Percentiles rank a stretch among this genome's conserved stretches.
Conservation (phyloP, 169 alveolate species). For the Pseudocohnilembus persalinus region DNA sequence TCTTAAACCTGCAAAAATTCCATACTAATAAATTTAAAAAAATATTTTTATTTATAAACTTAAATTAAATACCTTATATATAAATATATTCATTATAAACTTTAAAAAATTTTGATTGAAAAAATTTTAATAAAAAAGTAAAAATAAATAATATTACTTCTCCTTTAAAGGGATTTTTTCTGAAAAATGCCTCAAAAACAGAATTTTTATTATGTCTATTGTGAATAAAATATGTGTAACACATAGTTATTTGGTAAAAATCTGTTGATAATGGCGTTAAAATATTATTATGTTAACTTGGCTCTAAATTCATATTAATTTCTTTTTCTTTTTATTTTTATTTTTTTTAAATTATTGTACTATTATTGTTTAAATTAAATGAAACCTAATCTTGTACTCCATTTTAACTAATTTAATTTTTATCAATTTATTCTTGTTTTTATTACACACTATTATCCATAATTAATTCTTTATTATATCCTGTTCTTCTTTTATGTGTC, state of each 20-base stretch:
- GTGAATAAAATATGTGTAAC: conserved; percentile 62
- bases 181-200: conserved; percentile 84
- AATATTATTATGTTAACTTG: too few relatives aligned
- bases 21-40: conserved; percentile 3
- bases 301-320: too few relatives aligned
- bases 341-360: too few relatives aligned
- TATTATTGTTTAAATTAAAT: too few relatives aligned
- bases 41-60: background rate
- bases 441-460: too few relatives aligned
- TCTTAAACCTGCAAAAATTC: conserved; percentile 56
- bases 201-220: conserved; percentile 77
- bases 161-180: conserved; percentile 92
- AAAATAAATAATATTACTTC: too few relatives aligned
- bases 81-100: background rate
- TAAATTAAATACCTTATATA: background rate
- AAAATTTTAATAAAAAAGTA: conserved; percentile 76
- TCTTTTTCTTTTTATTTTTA: too few relatives aligned
- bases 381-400: too few relatives aligned
- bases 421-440: too few relatives aligned
- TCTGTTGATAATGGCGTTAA: conserved; percentile 63
- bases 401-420: too few relatives aligned
- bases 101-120: conserved; percentile 50
- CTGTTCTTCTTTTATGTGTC: too few relatives aligned
- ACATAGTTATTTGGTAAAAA: conserved; percentile 66
- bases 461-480: too few relatives aligned